Evolutionary conservation across 306 rosid genomes (phyloP).

Genomic region (Quillaja saponaria): DNA sequence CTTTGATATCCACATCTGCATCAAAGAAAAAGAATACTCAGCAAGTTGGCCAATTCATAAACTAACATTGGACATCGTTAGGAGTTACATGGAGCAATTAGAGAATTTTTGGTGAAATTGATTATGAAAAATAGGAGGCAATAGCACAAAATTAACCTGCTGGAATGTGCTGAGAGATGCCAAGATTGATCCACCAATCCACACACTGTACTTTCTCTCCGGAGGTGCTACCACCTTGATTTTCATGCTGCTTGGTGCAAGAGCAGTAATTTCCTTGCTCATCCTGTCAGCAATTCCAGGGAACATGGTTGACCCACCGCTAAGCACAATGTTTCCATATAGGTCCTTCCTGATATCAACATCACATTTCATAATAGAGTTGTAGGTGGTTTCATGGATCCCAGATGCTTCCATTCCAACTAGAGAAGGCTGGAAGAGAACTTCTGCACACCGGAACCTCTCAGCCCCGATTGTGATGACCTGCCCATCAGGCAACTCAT

Average conservation of each 20-base stretch:
- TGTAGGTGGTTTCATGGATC: constrained; percentile 71
- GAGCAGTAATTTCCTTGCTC: constrained; percentile 80
- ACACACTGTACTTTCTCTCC: constrained; percentile 75
- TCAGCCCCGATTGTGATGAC: constrained; percentile 73
- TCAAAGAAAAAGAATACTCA: constrained; percentile 22
- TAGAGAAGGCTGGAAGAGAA: constrained; percentile 74
- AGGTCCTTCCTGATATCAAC: constrained; percentile 79
- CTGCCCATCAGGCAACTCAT: constrained; percentile 74
- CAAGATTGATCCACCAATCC: constrained; percentile 80
- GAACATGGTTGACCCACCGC: constrained; percentile 78
- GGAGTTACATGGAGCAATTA: not conserved
- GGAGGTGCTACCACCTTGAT: constrained; percentile 84
- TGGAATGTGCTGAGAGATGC: constrained; percentile 82
- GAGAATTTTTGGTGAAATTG: not conserved
- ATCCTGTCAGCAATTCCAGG: constrained; percentile 77
- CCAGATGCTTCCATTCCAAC: constrained; percentile 79
- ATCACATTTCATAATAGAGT: constrained; percentile 79
- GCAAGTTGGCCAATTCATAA: constrained; percentile 8
- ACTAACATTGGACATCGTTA: not conserved
- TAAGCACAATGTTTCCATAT: constrained; percentile 69
- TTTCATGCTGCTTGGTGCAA: constrained; percentile 84
- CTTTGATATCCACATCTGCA: constrained; percentile 80
- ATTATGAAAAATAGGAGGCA: not conserved
- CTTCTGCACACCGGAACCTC: constrained; percentile 83
- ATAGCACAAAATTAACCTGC: constrained; percentile 42